These are phyloP conservation scores for Globisporangium alternatum DNA, from an alignment of 352 stramenopile species.

Conservation along the genomic window DNA sequence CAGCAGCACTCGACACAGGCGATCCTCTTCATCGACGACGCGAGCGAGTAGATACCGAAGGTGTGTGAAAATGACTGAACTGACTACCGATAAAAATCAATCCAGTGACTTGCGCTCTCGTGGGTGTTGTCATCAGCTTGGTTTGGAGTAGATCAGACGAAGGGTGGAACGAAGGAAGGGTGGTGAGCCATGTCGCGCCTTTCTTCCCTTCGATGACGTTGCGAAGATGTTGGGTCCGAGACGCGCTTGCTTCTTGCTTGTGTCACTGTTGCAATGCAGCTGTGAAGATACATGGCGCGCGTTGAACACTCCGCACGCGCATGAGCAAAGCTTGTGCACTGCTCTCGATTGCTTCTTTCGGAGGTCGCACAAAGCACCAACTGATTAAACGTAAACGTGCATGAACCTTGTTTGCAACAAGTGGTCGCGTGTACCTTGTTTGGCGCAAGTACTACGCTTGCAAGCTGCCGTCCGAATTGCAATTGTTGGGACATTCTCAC, in stretches of 20 bases:
- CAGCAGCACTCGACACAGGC: constrained; percentile 43
- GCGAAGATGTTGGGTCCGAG: constrained; percentile 3
- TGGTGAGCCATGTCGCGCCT: not conserved
- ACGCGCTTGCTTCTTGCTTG: not conserved
- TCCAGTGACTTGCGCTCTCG: not conserved
- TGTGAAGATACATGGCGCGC: no score
- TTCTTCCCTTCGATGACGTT: not conserved
- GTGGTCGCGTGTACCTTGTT: no score
- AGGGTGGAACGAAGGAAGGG: not conserved
- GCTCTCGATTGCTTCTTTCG: not conserved
- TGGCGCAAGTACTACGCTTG: no score
- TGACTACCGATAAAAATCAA: not conserved
- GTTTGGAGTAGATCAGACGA: not conserved
- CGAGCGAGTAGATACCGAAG: constrained; percentile 40
- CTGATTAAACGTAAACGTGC: not conserved
- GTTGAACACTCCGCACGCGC: no score
- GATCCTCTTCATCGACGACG: constrained; percentile 72
- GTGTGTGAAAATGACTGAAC: not conserved
- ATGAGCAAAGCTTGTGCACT: no score
- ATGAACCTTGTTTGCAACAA: not conserved
- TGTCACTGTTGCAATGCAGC: no score
- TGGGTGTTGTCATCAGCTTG: not conserved
- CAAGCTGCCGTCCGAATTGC: no score
- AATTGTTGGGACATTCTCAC: no score
- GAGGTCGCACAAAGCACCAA: not conserved